Evolutionary conservation across 441 rosid species (phyloP).

Genomic region (Pelargonium fulgidum): DNA sequence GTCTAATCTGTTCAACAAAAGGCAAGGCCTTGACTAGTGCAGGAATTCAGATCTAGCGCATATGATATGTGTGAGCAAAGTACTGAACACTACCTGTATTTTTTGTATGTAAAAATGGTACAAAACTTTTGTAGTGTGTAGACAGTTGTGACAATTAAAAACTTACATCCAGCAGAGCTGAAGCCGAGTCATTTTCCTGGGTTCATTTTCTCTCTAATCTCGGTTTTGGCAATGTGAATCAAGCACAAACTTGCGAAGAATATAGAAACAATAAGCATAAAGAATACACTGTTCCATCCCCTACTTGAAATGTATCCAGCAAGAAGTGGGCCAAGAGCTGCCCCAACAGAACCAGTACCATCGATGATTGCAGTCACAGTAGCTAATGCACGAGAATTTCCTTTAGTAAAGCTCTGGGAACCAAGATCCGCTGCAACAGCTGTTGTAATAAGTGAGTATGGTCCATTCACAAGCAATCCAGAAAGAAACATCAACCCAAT

Average conservation of each 20-base stretch:
- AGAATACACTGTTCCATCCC: slow-evolving; percentile 82
- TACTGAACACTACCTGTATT: not conserved
- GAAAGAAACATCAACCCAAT: slow-evolving; percentile 65
- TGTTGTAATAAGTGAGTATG: slow-evolving; percentile 75
- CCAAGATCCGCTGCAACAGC: slow-evolving; percentile 96
- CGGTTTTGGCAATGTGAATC: slow-evolving; percentile 52
- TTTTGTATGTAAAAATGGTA: not conserved
- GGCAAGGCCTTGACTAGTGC: no score
- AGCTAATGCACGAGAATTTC: slow-evolving; percentile 76
- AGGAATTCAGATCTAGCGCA: no score
- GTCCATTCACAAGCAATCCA: slow-evolving; percentile 77
- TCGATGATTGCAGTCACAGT: slow-evolving; percentile 86
- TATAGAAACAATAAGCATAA: slow-evolving; percentile 62
- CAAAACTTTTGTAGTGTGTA: not conserved
- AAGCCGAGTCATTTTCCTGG: slow-evolving; percentile 30
- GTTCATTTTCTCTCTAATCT: slow-evolving; percentile 40
- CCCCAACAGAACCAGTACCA: slow-evolving; percentile 93
- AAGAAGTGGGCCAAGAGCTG: slow-evolving; percentile 72
- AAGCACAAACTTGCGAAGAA: slow-evolving; percentile 52
- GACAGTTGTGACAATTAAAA: not conserved
- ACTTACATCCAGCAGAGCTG: slow-evolving; percentile 2
- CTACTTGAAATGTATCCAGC: slow-evolving; percentile 72
- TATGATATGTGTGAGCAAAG: no score
- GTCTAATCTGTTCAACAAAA: not conserved
- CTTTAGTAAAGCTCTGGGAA: slow-evolving; percentile 59